Evolutionary conservation across 2,329 filamentous ascomycete genomes (phyloP).

Genomic region (Arthrinium phaeospermum): DNA sequence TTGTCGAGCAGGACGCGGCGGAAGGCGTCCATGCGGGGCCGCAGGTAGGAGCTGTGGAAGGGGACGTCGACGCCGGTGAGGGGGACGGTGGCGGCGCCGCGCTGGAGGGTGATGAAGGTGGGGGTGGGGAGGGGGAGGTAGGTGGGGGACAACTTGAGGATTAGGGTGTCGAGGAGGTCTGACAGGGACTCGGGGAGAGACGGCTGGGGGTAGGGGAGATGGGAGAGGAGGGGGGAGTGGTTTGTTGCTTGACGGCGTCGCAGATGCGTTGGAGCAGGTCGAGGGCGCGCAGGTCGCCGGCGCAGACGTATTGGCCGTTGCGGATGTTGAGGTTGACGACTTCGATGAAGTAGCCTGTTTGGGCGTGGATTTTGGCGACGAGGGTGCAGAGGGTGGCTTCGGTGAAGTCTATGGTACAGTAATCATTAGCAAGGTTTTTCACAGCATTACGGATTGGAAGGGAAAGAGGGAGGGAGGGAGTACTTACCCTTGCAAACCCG

Average conservation of each 20-base stretch:
- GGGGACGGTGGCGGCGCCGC: slow-evolving; percentile 38
- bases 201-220: background rate
- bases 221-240: background rate
- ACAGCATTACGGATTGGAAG: background rate
- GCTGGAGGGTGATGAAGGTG: slow-evolving; percentile 26
- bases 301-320: slow-evolving; percentile 43
- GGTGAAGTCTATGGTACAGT: slow-evolving; percentile 27
- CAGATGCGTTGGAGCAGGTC: slow-evolving; percentile 60
- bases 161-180: slow-evolving; percentile 22
- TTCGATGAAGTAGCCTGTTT: slow-evolving; percentile 35
- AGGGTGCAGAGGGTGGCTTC: slow-evolving; percentile 32
- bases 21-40: slow-evolving; percentile 35
- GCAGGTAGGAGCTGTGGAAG: slow-evolving; percentile 38
- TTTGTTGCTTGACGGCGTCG: slow-evolving; percentile 45
- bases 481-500: slow-evolving; percentile 27
- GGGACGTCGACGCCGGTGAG: slow-evolving; percentile 40
- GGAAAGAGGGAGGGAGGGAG: background rate
- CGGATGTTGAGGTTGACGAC: slow-evolving; percentile 43
- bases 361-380: slow-evolving; percentile 31
- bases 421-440: background rate
- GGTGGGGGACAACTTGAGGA: background rate
- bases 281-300: slow-evolving; percentile 40
- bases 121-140: slow-evolving; percentile 8
- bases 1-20: slow-evolving; percentile 34
- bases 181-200: slow-evolving; percentile 43